Conservation (phyloP, 1,139 yeast species). For the Pichia sp. region DNA sequence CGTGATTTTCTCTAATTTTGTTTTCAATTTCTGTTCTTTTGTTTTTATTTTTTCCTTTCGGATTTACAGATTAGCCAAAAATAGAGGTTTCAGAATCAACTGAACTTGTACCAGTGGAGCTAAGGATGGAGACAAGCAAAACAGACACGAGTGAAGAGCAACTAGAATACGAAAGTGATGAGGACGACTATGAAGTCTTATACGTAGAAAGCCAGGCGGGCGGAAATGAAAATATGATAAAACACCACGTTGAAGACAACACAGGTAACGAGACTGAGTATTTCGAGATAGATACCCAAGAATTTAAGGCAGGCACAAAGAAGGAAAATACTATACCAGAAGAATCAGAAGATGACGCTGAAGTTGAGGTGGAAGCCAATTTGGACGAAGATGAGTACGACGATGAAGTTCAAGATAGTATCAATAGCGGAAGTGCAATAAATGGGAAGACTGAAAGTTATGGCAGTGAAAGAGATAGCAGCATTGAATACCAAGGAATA, state of each 20-base stretch:
- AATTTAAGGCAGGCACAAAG: neutral
- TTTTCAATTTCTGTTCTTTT: neutral
- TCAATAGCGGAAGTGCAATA: neutral
- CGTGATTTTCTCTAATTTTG: neutral
- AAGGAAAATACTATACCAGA: constrained; percentile 1
- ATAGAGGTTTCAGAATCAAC: neutral
- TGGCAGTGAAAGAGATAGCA: neutral
- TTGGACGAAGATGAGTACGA: neutral
- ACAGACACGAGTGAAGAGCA: constrained; percentile 3
- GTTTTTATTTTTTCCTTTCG: neutral
- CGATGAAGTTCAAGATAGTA: neutral
- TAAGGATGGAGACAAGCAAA: neutral
- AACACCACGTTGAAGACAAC: neutral
- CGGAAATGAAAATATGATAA: constrained; percentile 3
- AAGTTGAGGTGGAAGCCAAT: constrained; percentile 3
- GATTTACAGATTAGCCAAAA: neutral
- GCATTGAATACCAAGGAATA: neutral
- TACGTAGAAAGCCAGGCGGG: constrained; percentile 6
- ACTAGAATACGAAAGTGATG: constrained; percentile 16
- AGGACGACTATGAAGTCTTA: constrained; percentile 7
- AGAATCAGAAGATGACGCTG: neutral
- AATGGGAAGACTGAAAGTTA: neutral
- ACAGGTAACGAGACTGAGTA: neutral
- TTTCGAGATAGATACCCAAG: constrained; percentile 5
- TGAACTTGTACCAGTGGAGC: no score